Percentiles rank a stretch among this genome's conserved stretches.
Evolutionary conservation across 2,329 filamentous ascomycete species (phyloP).

Genomic region (Cordyceps pruinosa): DNA sequence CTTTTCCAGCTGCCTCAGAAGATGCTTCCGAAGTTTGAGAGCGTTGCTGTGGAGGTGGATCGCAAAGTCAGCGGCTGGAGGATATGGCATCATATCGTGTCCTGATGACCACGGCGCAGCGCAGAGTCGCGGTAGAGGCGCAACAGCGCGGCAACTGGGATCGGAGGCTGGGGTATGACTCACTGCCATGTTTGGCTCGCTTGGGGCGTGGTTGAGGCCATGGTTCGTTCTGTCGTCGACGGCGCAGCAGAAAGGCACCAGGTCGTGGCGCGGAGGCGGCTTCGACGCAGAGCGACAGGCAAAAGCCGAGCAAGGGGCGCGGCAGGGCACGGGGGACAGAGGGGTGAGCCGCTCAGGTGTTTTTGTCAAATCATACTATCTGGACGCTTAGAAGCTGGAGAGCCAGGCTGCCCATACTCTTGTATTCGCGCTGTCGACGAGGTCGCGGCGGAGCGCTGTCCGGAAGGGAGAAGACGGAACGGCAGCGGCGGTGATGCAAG

Average conservation of each 20-base stretch:
- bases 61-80: conserved; percentile 14
- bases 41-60: conserved; percentile 28
- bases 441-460: conserved; percentile 17
- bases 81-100: not conserved
- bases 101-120: not conserved
- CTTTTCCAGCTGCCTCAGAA: conserved; percentile 37
- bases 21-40: conserved; percentile 35
- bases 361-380: conserved; percentile 30
- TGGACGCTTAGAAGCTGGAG: conserved; percentile 21
- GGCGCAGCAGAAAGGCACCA: not conserved
- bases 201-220: conserved; percentile 19
- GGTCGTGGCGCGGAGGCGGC: not conserved
- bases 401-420: conserved; percentile 29
- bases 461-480: conserved; percentile 30
- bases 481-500: conserved; percentile 20
- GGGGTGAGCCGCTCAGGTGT: conserved; percentile 18
- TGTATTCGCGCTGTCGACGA: conserved; percentile 17
- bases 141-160: not conserved
- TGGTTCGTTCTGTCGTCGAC: conserved; percentile 4
- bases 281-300: not conserved
- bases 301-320: not conserved
- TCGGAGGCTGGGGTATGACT: conserved; percentile 16
- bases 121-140: not conserved
- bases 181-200: conserved; percentile 35
- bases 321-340: conserved; percentile 11